Conservation (phyloP, 1,139 yeast genomes). For the Geotrichum restrictum region DNA sequence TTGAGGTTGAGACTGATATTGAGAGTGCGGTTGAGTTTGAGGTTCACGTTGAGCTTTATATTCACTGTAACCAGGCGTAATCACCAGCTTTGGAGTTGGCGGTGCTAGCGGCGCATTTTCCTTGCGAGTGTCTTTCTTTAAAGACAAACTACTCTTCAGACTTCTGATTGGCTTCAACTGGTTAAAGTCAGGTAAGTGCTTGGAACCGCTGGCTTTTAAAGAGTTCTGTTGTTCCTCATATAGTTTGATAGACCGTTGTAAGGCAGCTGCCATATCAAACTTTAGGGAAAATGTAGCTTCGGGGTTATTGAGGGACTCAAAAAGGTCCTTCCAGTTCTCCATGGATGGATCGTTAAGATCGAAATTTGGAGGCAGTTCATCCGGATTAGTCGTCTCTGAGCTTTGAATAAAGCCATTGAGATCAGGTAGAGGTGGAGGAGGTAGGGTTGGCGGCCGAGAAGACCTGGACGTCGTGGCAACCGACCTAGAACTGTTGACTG, state of each 20-base stretch:
- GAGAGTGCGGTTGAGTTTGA: too few species aligned
- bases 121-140: too few species aligned
- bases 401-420: not conserved
- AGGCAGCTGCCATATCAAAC: slow-evolving; percentile 21
- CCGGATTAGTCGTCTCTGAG: not conserved
- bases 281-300: slow-evolving; percentile 22
- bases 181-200: too few species aligned
- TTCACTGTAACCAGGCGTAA: too few species aligned
- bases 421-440: slow-evolving; percentile 1
- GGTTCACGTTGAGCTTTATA: too few species aligned
- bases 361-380: slow-evolving; percentile 10
- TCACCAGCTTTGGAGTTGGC: too few species aligned
- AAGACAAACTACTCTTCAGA: too few species aligned
- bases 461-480: not conserved
- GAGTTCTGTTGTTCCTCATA: slow-evolving; percentile 14
- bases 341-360: slow-evolving; percentile 18
- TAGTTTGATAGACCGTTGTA: slow-evolving; percentile 14
- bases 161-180: too few species aligned
- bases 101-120: too few species aligned
- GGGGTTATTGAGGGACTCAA: slow-evolving; percentile 19
- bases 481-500: not conserved
- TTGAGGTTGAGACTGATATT: too few species aligned
- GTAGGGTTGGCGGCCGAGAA: not conserved
- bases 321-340: slow-evolving; percentile 19
- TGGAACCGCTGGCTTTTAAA: not conserved